Evolutionary conservation across 2,329 filamentous ascomycete genomes (phyloP).

Genomic region (Zymoseptoria crescenta): DNA sequence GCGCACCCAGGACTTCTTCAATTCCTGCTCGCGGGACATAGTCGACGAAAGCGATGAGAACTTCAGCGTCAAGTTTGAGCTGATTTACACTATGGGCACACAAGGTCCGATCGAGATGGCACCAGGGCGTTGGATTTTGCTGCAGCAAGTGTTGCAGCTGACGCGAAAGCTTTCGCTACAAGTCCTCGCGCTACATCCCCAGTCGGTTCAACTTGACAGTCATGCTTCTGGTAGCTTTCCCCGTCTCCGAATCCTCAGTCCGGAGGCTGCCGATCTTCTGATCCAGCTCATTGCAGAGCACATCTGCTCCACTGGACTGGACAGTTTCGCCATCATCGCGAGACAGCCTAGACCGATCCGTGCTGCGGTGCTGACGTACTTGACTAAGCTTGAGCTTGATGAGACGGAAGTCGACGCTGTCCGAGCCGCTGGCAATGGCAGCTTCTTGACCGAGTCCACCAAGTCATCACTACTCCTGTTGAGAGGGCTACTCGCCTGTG

Average conservation of each 20-base stretch:
- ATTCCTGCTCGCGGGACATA: conserved; percentile 48
- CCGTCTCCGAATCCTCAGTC: conserved; percentile 47
- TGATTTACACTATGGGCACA: conserved; percentile 38
- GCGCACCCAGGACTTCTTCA: conserved; percentile 44
- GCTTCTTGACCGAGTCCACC: neutral
- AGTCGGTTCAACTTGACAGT: conserved; percentile 8
- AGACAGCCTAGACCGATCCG: conserved; percentile 11
- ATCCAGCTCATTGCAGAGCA: neutral
- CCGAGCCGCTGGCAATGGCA: neutral
- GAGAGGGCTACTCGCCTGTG: conserved; percentile 54
- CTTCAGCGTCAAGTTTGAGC: conserved; percentile 33
- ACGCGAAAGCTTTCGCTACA: conserved; percentile 13
- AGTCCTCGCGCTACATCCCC: neutral
- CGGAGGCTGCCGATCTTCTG: conserved; percentile 18
- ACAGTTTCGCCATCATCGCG: conserved; percentile 11
- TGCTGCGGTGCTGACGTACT: conserved; percentile 13
- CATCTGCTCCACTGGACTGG: neutral
- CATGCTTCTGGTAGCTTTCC: conserved; percentile 39
- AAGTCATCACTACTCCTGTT: conserved; percentile 41
- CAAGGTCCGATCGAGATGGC: conserved; percentile 35
- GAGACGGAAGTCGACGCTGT: neutral
- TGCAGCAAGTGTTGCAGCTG: conserved; percentile 31
- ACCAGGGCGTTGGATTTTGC: conserved; percentile 33
- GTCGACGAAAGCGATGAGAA: conserved; percentile 53
- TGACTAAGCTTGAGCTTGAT: conserved; percentile 9